A percentile compares a stretch with the other conserved stretches of the same genome.
These are phyloP conservation scores for Thelephora ganbajun DNA, from an alignment of 768 basidiomycete genomes.

Conservation along the genomic window DNA sequence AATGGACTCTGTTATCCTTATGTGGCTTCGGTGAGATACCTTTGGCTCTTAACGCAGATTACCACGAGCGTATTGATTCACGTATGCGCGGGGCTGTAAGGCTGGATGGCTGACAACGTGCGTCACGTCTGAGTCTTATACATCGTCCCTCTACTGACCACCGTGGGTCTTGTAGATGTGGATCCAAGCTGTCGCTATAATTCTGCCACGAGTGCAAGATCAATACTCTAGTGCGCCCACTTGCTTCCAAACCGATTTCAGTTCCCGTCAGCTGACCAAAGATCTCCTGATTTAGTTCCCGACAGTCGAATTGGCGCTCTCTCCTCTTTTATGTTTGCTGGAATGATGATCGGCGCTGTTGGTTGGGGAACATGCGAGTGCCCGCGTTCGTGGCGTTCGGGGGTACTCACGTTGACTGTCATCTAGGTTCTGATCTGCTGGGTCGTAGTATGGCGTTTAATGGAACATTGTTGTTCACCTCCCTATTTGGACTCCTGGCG, in stretches of 20 bases:
- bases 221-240: slow-evolving; percentile 59
- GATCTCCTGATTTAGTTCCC: slow-evolving; percentile 34
- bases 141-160: not conserved
- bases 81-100: slow-evolving; percentile 22
- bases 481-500: slow-evolving; percentile 74
- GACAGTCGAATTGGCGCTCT: slow-evolving; percentile 68
- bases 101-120: slow-evolving; percentile 92
- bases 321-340: slow-evolving; percentile 81
- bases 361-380: slow-evolving; percentile 81
- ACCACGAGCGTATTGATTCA: slow-evolving; percentile 3
- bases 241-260: slow-evolving; percentile 1
- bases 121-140: slow-evolving; percentile 10
- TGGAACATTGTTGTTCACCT: slow-evolving; percentile 78
- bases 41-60: not conserved
- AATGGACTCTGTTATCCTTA: slow-evolving; percentile 68
- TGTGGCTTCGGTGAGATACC: slow-evolving; percentile 74
- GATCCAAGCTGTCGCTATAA: slow-evolving; percentile 84
- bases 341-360: slow-evolving; percentile 95
- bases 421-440: slow-evolving; percentile 65
- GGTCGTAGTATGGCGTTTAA: slow-evolving; percentile 90
- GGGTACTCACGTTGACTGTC: not conserved
- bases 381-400: not conserved
- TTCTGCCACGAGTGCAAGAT: slow-evolving; percentile 90
- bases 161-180: slow-evolving; percentile 54
- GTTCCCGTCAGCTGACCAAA: slow-evolving; percentile 10